Evolutionary conservation across 306 rosid species (phyloP).

Genomic region (Mimosa bimucronata): DNA sequence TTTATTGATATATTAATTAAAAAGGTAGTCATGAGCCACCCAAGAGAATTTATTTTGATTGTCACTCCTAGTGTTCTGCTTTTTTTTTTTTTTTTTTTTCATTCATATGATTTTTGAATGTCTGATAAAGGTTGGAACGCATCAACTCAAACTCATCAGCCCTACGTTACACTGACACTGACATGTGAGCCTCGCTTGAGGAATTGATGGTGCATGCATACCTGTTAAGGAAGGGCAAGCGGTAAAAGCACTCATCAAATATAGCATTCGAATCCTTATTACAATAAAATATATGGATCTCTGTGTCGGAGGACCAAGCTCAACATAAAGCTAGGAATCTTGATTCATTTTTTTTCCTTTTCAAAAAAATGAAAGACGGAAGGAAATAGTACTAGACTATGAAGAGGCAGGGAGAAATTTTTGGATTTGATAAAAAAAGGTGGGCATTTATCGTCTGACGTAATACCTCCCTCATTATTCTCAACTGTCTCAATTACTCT

Average conservation of each 20-base stretch:
- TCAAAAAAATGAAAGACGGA: no score
- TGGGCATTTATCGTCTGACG: slow-evolving; percentile 79
- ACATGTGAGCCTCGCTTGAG: slow-evolving; percentile 27
- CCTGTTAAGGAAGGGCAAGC: slow-evolving; percentile 33
- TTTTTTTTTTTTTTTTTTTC: background rate
- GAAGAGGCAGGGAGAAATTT: background rate
- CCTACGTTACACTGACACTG: slow-evolving; percentile 22
- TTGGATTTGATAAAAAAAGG: background rate
- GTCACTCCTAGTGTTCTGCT: background rate
- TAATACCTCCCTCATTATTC: slow-evolving; percentile 65
- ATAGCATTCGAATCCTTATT: background rate
- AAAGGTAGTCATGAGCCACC: background rate
- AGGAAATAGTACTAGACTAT: background rate
- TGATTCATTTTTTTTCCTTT: no score
- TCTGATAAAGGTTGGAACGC: background rate
- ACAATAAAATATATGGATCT: background rate
- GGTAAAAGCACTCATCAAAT: slow-evolving; percentile 4
- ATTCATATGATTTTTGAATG: background rate
- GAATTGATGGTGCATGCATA: slow-evolving; percentile 36
- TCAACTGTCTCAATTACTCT: slow-evolving; percentile 91
- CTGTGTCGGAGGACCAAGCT: background rate
- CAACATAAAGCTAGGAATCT: background rate
- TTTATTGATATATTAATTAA: background rate
- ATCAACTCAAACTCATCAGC: background rate
- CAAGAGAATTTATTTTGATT: background rate